These are phyloP conservation scores for Trichoderma sp. DNA, from an alignment of 2,329 filamentous ascomycete species.

Conservation along the genomic window DNA sequence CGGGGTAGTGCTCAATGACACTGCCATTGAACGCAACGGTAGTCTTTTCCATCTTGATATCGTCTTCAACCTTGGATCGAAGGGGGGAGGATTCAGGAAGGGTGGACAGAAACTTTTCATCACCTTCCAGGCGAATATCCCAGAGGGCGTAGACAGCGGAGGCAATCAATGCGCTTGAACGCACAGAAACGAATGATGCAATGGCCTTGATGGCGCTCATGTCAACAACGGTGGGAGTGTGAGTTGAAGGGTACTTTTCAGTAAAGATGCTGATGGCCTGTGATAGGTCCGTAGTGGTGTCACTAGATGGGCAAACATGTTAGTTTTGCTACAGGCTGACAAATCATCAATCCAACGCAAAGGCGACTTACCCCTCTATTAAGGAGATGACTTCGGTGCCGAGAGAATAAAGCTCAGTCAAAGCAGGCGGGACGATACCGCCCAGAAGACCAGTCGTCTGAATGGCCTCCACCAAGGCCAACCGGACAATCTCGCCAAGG, in stretches of 20 bases:
- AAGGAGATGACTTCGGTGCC: conserved; percentile 59
- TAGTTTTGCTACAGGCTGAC: conserved; percentile 21
- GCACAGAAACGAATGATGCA: conserved; percentile 53
- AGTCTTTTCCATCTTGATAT: conserved; percentile 47
- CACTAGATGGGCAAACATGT: conserved; percentile 36
- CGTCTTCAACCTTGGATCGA: conserved; percentile 50
- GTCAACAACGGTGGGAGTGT: conserved; percentile 45
- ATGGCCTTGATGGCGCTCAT: conserved; percentile 52
- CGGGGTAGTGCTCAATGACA: conserved; percentile 75
- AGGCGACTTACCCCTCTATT: conserved; percentile 52
- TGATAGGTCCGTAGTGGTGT: conserved; percentile 43
- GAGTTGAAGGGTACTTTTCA: conserved; percentile 47
- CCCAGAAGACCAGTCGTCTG: conserved; percentile 53
- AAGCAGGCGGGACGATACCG: conserved; percentile 53
- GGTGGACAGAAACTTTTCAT: conserved; percentile 36
- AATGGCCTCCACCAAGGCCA: conserved; percentile 59
- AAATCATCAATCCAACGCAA: not conserved
- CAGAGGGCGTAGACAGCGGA: conserved; percentile 59
- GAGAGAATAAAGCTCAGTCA: conserved; percentile 54
- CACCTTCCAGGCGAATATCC: conserved; percentile 52
- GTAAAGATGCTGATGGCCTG: conserved; percentile 49
- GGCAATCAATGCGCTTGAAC: conserved; percentile 59
- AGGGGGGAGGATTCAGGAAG: conserved; percentile 34
- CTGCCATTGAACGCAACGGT: conserved; percentile 77
- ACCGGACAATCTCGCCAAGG: conserved; percentile 62